These are phyloP conservation scores for Phaeosphaeriaceae sp. DNA, from an alignment of 2,329 filamentous ascomycete species.

Conservation along the genomic window DNA sequence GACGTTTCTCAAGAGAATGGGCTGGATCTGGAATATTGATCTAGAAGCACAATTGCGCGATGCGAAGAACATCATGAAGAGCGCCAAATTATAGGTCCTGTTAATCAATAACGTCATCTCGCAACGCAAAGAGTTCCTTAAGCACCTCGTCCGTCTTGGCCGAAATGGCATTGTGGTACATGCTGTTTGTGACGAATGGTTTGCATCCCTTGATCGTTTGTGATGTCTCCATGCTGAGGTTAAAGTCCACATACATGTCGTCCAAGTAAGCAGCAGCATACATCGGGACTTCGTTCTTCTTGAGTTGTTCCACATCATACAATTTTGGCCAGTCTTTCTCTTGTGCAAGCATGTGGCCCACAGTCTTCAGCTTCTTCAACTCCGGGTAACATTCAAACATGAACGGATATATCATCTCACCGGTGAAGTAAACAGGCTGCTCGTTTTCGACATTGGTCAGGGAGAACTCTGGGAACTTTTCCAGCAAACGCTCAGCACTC, in stretches of 20 bases:
- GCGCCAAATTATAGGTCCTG: conserved; percentile 11
- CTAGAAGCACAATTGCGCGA: conserved; percentile 42
- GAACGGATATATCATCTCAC: conserved; percentile 90
- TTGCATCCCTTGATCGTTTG: conserved; percentile 76
- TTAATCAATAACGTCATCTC: conserved; percentile 71
- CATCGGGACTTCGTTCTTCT: conserved; percentile 80
- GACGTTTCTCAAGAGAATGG: conserved; percentile 39
- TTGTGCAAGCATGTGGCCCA: conserved; percentile 73
- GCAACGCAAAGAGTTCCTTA: conserved; percentile 75
- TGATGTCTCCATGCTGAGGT: conserved; percentile 76
- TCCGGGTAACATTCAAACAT: conserved; percentile 84
- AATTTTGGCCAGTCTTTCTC: conserved; percentile 75
- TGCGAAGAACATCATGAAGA: conserved; percentile 36
- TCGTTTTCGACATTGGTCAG: conserved; percentile 47
- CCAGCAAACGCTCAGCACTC: conserved; percentile 73
- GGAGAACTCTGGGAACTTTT: conserved; percentile 55
- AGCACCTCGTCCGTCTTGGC: conserved; percentile 78
- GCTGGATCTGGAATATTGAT: conserved; percentile 53
- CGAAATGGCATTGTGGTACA: conserved; percentile 86
- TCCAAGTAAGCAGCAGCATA: conserved; percentile 85
- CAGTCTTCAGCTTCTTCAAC: conserved; percentile 70
- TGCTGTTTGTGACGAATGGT: conserved; percentile 82
- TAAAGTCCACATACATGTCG: conserved; percentile 91
- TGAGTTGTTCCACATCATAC: conserved; percentile 77
- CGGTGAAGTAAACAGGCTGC: conserved; percentile 77